Evolutionary conservation across 345 rosid genomes (phyloP), one percentile per base, ranked within the genome.

Genomic region (Turnera subulata): DNA sequence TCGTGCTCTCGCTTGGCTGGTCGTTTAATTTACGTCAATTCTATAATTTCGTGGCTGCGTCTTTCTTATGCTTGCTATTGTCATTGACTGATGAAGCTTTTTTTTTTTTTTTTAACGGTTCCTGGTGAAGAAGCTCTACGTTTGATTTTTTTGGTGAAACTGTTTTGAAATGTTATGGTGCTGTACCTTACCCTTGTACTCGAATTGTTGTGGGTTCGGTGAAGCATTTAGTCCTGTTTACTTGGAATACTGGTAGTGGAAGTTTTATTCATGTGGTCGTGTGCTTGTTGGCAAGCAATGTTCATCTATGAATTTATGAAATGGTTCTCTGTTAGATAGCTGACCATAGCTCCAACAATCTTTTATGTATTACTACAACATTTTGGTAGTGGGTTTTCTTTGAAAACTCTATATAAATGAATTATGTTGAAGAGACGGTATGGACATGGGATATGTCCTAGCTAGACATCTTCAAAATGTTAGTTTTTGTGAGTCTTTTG

Each of bases 1-100:
- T 29, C 43, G 42, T 54, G 33, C 19, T 56, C 24, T 55, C 51
- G 17, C 40, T 23, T 62, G 7, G 26, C 33, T 50, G 17, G 50
- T 56, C 33, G 13, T 18, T 57, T 37, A 25, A 17, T 19, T 43
- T 40, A 13, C 14, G 1, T 40, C 17, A 13, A 12, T 57, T 18
- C 40, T 18, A 47, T 25, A 20, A 6, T 47, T 22, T 5, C 35
- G 8, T 29, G 35, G 35, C n/a, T n/a, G n/a, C n/a, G n/a, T n/a
- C n/a, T n/a, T n/a, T n/a, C n/a, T n/a, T 29, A 29, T 8, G 8
- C 5, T 49, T 55, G 8, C 38, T 39, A 18, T 6, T 32, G 1
- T 32, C 26, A 11, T 14, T 11, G 11, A 48, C 5, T 29, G 35
- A 8, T 29, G 35, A 29, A 29, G 8, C 35, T 29, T 29, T 4